These are phyloP conservation scores for Colletotrichum limetticola DNA, from an alignment of 2,329 filamentous ascomycete species.

Conservation along the genomic window DNA sequence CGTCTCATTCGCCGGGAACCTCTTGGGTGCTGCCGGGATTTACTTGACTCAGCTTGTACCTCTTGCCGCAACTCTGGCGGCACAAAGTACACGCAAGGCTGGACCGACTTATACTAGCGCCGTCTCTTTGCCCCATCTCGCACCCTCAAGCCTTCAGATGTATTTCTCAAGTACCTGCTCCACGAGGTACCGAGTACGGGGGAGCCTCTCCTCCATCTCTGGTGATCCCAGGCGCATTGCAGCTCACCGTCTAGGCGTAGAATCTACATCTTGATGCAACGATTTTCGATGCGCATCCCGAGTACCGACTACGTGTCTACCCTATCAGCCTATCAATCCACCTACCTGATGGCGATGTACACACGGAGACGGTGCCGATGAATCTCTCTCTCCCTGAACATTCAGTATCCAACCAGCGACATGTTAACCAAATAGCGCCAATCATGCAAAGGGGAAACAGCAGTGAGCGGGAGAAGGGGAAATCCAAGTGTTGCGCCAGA, in stretches of 20 bases:
- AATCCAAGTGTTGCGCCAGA: constrained; percentile 1
- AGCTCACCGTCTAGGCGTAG: neutral
- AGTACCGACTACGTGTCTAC: neutral
- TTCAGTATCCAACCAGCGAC: constrained; percentile 9
- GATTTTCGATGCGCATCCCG: neutral
- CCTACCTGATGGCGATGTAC: neutral
- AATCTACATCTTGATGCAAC: neutral
- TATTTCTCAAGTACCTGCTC: neutral
- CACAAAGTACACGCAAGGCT: constrained; percentile 20
- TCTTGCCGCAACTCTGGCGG: neutral
- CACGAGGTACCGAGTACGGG: neutral
- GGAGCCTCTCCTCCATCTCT: neutral
- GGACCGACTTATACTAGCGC: constrained; percentile 18
- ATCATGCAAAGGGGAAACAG: neutral
- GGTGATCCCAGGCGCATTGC: neutral
- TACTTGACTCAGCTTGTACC: constrained; percentile 28
- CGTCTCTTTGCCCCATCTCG: neutral
- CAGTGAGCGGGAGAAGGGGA: neutral
- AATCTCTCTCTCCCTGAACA: neutral
- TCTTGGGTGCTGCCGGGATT: neutral
- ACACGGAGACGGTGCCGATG: neutral
- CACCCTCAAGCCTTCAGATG: neutral
- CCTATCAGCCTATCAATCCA: too few species aligned
- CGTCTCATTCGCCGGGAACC: constrained; percentile 10
- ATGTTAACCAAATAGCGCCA: neutral